Evolutionary conservation across 805 yeast species (phyloP).

Genomic region (Blastobotrys americana): DNA sequence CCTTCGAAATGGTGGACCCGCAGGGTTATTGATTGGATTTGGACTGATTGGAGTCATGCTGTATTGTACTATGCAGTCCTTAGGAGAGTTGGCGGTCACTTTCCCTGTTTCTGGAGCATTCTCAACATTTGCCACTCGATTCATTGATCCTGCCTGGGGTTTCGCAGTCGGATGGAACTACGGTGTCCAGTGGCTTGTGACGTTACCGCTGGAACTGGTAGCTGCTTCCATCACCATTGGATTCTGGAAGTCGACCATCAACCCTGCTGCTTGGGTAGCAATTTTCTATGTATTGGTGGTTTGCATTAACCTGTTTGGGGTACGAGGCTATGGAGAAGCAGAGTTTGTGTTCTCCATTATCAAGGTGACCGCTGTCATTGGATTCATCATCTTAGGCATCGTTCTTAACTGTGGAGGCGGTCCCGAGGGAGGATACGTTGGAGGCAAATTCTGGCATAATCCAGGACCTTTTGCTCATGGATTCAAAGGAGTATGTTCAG

Average conservation of each 20-base stretch:
- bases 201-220: slow-evolving; percentile 55
- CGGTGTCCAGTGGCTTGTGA: slow-evolving; percentile 51
- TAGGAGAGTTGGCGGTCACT: slow-evolving; percentile 62
- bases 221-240: slow-evolving; percentile 50
- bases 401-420: slow-evolving; percentile 48
- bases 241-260: slow-evolving; percentile 44
- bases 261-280: slow-evolving; percentile 53
- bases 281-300: slow-evolving; percentile 47
- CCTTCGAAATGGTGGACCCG: slow-evolving; percentile 56
- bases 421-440: slow-evolving; percentile 47
- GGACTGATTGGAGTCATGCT: slow-evolving; percentile 54
- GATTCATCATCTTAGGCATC: slow-evolving; percentile 54
- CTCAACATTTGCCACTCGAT: slow-evolving; percentile 47
- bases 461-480: slow-evolving; percentile 61
- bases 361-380: slow-evolving; percentile 51
- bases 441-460: slow-evolving; percentile 50
- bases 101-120: slow-evolving; percentile 52
- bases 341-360: slow-evolving; percentile 54
- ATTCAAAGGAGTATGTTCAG: slow-evolving; percentile 64
- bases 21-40: slow-evolving; percentile 50
- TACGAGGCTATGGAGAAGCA: slow-evolving; percentile 58
- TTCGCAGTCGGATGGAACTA: slow-evolving; percentile 67
- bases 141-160: slow-evolving; percentile 55
- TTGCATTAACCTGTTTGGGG: slow-evolving; percentile 47
- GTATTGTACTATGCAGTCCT: slow-evolving; percentile 50